Evolutionary conservation across 345 rosid species (phyloP).

Genomic region (Salix brachista): DNA sequence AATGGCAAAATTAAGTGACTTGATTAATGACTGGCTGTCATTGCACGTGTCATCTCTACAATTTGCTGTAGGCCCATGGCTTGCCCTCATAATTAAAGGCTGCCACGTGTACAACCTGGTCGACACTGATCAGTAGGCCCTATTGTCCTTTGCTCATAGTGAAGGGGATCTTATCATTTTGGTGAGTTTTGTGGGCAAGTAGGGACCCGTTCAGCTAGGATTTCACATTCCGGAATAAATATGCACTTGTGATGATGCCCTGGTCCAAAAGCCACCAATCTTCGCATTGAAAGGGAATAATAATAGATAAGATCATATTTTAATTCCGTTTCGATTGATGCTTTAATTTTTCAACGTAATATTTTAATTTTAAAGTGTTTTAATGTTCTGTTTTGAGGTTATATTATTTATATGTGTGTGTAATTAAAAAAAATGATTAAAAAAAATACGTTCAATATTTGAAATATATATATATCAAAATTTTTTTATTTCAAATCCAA

Average conservation of each 20-base stretch:
- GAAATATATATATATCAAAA: no score
- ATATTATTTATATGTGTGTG: no score
- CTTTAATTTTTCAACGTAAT: no score
- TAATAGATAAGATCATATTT: no score
- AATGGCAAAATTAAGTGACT: no score
- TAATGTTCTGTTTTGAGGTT: no score
- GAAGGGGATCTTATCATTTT: not conserved
- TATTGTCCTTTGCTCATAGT: not conserved
- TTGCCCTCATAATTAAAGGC: not conserved
- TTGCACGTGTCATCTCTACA: not conserved
- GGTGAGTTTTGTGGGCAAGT: not conserved
- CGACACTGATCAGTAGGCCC: not conserved
- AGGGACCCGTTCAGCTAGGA: not conserved
- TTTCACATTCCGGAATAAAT: not conserved
- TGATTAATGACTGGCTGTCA: not conserved
- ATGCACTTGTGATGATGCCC: not conserved
- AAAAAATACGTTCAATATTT: no score
- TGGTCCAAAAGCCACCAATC: not conserved
- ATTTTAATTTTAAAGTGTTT: no score
- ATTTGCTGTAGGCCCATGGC: not conserved
- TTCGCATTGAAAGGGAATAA: not conserved
- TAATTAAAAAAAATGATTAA: no score
- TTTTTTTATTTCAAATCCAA: no score
- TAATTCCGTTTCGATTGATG: accelerated
- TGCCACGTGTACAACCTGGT: not conserved